Evolutionary conservation across 345 rosid genomes (phyloP), one percentile per base, ranked within the genome.

Genomic region (Pugionium dolabratum): DNA sequence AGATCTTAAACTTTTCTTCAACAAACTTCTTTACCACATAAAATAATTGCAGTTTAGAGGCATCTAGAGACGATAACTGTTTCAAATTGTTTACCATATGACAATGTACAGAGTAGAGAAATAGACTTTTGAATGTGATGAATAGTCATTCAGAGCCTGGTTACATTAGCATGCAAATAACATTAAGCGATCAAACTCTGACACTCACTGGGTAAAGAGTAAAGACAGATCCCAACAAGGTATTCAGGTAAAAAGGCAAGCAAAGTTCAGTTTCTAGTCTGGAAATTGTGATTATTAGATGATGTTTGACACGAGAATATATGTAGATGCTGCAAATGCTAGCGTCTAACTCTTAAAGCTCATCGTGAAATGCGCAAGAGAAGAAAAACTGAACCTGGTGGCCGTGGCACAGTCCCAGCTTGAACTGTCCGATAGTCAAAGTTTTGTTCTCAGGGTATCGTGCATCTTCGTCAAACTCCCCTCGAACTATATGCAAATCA

Each of bases 351-450:
- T 36, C 10, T 26, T 29, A 11, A 57, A 42, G 48, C 18, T 4
- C 42, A 59, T 37, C 31, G 8, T 1, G 32, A 44, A 31, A 53
- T 44, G 53, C 1, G 2, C 7, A 10, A 40, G 9, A 11, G 5
- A 36, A 59, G 46, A 60, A 28, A 45, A 75, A 51, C 56, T 55
- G 44, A 67, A 90, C 98, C 98, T 92, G 97, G 75, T 90, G 98
- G 43, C 97, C 98, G 8, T 92, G 98, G 78, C 96, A 92, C 1
- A 92, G 63, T 46, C 98, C 98, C 42, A 92, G 74, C 84, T 90
- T 92, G 82, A 89, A 92, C 62, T 92, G 98, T 5, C 98, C 98
- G 54, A 92, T 90, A 8, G 95, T 92, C 63, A 92, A 74, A 48
- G 83, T 89, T 65, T 89, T 87, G 61, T 79, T 86, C 84, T 92